Evolutionary conservation across 805 yeast species (phyloP), one percentile per base, ranked within the genome.

Genomic region (Wickerhamiella shivajii): DNA sequence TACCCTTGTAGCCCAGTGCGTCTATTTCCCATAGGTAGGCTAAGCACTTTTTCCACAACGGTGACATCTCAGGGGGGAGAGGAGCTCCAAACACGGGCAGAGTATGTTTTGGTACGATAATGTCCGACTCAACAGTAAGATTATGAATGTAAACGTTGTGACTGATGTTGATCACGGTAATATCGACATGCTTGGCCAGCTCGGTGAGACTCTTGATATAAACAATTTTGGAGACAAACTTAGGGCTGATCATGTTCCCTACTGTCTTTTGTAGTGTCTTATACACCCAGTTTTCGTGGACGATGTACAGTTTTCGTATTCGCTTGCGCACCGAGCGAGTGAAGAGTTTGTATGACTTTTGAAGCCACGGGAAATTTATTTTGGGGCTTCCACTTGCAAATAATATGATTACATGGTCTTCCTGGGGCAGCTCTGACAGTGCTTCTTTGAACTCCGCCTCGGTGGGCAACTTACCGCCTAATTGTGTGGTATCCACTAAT

Each of bases 241-340:
- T 71, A 36, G 66, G 55, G 34, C 64, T 61, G 35, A 71, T 57
- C 2, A 78, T 73, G 46, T 75, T 77, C 36, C 73, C 63, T 39
- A 80, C 58, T 16, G 83, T 66, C 34, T 78, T 84, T 11, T 77
- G 68, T 23, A 81, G 66, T 0, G 93, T 75, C 45, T 83, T 71
- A 18, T 81, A 69, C 56, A 85, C 69, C 90, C 95, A 84, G 29
- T 78, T 76, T 44, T 85, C 95, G 55, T 87, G 96, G 2, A 87
- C 93, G 19, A 85, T 67, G 42, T 75, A 77, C 3, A 83, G 61
- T 46, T 71, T 75, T 33, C 59, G 57, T 27, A 87, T 55, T 36
- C 67, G 61, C 33, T 67, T 65, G 39, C 70, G 67, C 27, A 64
- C 56, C 4, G 61, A 62, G 11, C 67, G 63, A 2, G 87, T 72